Conservation (phyloP, 1,139 yeast genomes). For the Protomyces macrosporus region DNA sequence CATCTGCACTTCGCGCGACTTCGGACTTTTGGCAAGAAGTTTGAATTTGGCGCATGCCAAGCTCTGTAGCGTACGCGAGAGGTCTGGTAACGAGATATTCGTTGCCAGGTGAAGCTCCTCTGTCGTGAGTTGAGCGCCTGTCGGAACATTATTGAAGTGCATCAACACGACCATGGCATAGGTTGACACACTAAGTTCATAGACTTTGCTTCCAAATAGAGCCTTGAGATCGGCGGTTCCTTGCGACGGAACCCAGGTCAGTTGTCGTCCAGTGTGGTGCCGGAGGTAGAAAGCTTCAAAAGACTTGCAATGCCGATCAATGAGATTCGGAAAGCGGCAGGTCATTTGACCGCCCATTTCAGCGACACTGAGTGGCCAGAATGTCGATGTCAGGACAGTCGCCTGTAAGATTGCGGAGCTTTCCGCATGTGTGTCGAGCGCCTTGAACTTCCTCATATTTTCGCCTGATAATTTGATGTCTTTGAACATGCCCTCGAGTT, state of each 20-base stretch:
- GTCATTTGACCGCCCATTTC: conserved; percentile 37
- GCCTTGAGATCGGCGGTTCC: conserved; percentile 48
- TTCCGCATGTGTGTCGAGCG: conserved; percentile 19
- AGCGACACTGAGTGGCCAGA: conserved; percentile 58
- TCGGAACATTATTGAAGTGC: conserved; percentile 57
- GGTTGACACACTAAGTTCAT: conserved; percentile 76
- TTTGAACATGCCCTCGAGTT: conserved; percentile 79
- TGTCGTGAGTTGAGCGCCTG: conserved; percentile 51
- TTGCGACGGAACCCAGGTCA: conserved; percentile 83
- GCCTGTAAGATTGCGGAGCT: conserved; percentile 26
- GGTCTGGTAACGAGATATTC: conserved; percentile 64
- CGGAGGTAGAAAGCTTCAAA: conserved; percentile 53
- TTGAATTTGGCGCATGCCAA: conserved; percentile 79
- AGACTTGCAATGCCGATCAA: conserved; percentile 43
- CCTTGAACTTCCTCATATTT: conserved; percentile 51
- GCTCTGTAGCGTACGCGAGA: conserved; percentile 73
- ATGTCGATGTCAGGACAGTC: conserved; percentile 50
- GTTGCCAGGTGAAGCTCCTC: conserved; percentile 63
- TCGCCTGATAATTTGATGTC: conserved; percentile 70
- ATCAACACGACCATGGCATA: conserved; percentile 72
- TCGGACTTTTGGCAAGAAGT: conserved; percentile 64
- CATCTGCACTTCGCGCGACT: conserved; percentile 57
- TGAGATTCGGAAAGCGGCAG: conserved; percentile 51
- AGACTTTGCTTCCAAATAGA: conserved; percentile 60
- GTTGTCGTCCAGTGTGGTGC: conserved; percentile 64